Evolutionary conservation across 768 basidiomycete species (phyloP), one percentile per base, ranked within the genome.

Genomic region (Strobilomyces confusus): DNA sequence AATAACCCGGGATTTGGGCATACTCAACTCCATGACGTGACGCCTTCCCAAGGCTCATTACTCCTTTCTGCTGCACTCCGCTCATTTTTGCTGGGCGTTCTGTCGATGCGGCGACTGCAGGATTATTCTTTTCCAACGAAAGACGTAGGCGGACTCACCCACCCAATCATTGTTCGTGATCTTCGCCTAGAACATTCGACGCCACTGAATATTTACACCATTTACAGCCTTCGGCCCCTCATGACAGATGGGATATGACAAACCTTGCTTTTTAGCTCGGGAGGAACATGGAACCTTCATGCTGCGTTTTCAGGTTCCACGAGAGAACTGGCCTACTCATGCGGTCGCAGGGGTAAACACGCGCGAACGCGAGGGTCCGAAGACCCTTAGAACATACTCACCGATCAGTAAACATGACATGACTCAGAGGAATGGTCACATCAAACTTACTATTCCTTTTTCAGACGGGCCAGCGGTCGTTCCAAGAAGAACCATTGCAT

Each of bases 11-110:
- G 30, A 20, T 13, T 29, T n/a, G 26, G 25, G 32, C 40, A 22
- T 41, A 12, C 40, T 22, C 34, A 41, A 25, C 3, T 26, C 29
- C 14, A 37, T 51, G n/a, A 45, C 38, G 37, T 30, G 29, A 30
- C 42, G 22, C 32, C 12, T 42, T 41, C 30, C n/a, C 23, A 12
- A 4, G 34, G 15, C 15, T n/a, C 9, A n/a, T n/a, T 47, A 17
- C 20, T 9, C 30, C 42, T 17, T 51, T 51, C n/a, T 42, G 25
- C n/a, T 3, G 30, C 17, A 13, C 38, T 50, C 48, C 46, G 41
- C 11, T 52, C 45, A 23, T 43, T 60, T 34, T 66, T 52, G 17
- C 69, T 67, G 29, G 64, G 65, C 56, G 73, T 73, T 51, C 47
- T 70, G 60, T 33, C 33, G 23, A 55, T 62, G 23, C 37, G 53